A percentile compares a stretch with the other conserved stretches of the same genome.
Conservation (phyloP, 2,329 filamentous ascomycete species). For the Aaosphaeria pasadenensis region DNA sequence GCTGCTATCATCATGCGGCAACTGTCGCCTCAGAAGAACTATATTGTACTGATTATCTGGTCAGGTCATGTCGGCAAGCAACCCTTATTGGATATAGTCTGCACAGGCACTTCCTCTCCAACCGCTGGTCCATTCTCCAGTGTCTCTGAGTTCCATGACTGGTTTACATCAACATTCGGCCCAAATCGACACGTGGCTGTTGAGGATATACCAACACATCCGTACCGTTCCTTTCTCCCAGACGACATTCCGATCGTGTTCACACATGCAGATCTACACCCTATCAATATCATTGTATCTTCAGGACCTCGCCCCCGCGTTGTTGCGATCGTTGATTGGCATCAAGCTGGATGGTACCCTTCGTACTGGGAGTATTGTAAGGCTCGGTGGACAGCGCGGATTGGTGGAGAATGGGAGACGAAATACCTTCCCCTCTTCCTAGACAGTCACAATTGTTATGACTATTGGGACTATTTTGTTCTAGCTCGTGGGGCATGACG, state of each 20-base stretch:
- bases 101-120: not conserved
- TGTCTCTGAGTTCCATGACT: conserved; percentile 16
- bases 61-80: not conserved
- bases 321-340: conserved; percentile 33
- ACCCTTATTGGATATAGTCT: not conserved
- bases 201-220: conserved; percentile 9
- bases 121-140: conserved; percentile 13
- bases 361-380: conserved; percentile 37
- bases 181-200: conserved; percentile 1
- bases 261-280: conserved; percentile 36
- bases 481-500: not conserved
- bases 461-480: not conserved
- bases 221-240: conserved; percentile 8
- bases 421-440: conserved; percentile 1
- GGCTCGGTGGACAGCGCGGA: conserved; percentile 4
- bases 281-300: conserved; percentile 33
- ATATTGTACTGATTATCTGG: not conserved
- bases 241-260: conserved; percentile 29
- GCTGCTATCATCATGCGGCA: not conserved
- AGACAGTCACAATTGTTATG: not conserved
- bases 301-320: conserved; percentile 13
- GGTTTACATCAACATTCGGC: conserved; percentile 12
- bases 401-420: not conserved
- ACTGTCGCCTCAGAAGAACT: not conserved
- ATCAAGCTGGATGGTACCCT: conserved; percentile 36